Evolutionary conservation across 306 rosid species (phyloP).

Genomic region (Dryas drummondii): DNA sequence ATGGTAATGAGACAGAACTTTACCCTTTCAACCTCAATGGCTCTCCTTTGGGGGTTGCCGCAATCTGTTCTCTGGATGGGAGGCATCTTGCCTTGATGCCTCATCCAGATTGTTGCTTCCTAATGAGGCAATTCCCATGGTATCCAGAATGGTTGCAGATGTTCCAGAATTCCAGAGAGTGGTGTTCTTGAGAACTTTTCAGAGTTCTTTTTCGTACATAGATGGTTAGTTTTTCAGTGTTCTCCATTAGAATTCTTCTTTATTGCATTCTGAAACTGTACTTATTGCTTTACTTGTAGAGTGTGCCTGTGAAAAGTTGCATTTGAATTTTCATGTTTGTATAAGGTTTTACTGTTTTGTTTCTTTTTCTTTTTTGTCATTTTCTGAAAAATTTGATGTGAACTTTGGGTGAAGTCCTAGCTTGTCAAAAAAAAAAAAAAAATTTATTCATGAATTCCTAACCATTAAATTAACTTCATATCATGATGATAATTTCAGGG

Average conservation of each 20-base stretch:
- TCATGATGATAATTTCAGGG: no score
- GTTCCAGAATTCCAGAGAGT: constrained; percentile 67
- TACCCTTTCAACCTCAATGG: constrained; percentile 92
- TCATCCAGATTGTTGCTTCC: constrained; percentile 93
- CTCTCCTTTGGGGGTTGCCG: constrained; percentile 83
- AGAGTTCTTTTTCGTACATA: background rate
- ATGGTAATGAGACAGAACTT: constrained; percentile 67
- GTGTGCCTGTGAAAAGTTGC: background rate
- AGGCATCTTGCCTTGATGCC: constrained; percentile 98
- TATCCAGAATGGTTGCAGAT: constrained; percentile 86
- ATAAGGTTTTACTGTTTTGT: background rate
- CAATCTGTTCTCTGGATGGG: constrained; percentile 91
- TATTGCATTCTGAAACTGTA: no score
- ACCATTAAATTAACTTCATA: no score
- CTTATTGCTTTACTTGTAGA: background rate
- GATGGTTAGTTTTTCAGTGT: constrained; percentile 10
- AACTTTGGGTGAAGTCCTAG: no score
- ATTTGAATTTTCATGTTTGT: background rate
- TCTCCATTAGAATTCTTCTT: background rate
- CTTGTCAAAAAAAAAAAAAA: no score
- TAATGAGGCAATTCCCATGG: constrained; percentile 97
- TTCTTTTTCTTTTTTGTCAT: no score
- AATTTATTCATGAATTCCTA: no score
- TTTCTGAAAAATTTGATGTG: no score
- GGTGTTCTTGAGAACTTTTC: constrained; percentile 29